These are phyloP conservation scores for Monosporozyma aquatica DNA, from an alignment of 805 yeast genomes.

Conservation along the genomic window DNA sequence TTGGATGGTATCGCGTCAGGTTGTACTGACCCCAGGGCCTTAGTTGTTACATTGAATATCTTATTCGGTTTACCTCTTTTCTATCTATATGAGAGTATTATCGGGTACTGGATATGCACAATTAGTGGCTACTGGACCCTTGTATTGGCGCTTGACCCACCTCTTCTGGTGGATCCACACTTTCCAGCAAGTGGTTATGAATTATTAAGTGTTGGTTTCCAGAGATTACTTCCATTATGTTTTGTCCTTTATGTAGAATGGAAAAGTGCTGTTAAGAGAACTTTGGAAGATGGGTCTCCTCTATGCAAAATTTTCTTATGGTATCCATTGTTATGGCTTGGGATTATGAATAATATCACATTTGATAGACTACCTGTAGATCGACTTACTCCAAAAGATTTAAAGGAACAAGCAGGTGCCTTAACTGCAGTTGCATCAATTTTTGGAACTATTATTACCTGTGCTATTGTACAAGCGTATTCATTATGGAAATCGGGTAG, in stretches of 20 bases:
- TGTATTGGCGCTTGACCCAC: constrained; percentile 70
- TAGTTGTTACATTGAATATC: constrained; percentile 49
- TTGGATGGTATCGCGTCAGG: constrained; percentile 34
- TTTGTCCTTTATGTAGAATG: constrained; percentile 67
- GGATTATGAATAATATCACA: constrained; percentile 75
- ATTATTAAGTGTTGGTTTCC: constrained; percentile 60
- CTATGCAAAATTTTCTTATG: constrained; percentile 39
- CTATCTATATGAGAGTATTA: constrained; percentile 36
- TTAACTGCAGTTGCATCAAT: constrained; percentile 51
- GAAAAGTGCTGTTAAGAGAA: constrained; percentile 43
- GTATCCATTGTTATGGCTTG: constrained; percentile 79
- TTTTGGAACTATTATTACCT: constrained; percentile 36
- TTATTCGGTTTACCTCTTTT: constrained; percentile 55
- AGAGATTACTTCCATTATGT: constrained; percentile 64
- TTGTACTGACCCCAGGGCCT: constrained; percentile 61
- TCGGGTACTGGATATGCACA: constrained; percentile 54
- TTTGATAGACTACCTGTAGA: constrained; percentile 87
- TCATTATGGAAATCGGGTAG: constrained; percentile 72
- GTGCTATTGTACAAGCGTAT: constrained; percentile 66
- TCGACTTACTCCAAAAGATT: constrained; percentile 62
- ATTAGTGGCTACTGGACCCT: constrained; percentile 80
- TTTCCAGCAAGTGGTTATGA: constrained; percentile 45
- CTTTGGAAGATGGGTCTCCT: constrained; percentile 38
- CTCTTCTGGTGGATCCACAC: constrained; percentile 46
- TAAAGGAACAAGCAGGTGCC: constrained; percentile 72